These are phyloP conservation scores for Ogataea dorogensis DNA, from an alignment of 805 yeast species.

Conservation along the genomic window DNA sequence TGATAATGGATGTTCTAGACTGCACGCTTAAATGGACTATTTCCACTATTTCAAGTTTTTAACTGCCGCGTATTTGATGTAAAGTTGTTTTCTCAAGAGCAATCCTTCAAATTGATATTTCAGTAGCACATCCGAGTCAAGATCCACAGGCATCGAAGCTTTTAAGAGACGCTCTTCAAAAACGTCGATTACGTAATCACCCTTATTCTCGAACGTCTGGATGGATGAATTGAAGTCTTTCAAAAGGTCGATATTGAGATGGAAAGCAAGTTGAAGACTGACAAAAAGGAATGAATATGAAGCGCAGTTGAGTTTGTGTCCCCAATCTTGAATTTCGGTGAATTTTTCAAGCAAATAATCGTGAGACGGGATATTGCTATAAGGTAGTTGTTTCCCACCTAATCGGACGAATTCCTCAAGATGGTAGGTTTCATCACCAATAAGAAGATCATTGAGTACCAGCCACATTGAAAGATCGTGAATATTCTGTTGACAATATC, in stretches of 20 bases:
- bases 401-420: constrained; percentile 11
- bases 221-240: constrained; percentile 2
- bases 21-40: constrained; percentile 9
- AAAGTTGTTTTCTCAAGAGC: constrained; percentile 14
- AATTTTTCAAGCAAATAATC: constrained; percentile 1
- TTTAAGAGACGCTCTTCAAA: not conserved
- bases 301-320: constrained; percentile 6
- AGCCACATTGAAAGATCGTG: constrained; percentile 28
- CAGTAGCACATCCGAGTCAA: constrained; percentile 15
- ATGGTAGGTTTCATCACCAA: constrained; percentile 14
- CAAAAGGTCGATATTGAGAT: constrained; percentile 3
- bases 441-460: constrained; percentile 13
- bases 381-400: constrained; percentile 4
- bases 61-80: constrained; percentile 7
- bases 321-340: constrained; percentile 15
- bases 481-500: constrained; percentile 14
- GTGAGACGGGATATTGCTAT: no score
- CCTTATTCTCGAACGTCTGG: constrained; percentile 9
- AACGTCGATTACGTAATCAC: constrained; percentile 7
- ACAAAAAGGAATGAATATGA: constrained; percentile 11
- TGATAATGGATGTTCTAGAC: constrained; percentile 1
- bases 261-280: constrained; percentile 2
- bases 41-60: constrained; percentile 1
- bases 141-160: not conserved
- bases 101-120: constrained; percentile 15